Conservation (phyloP, 1,284 basidiomycete genomes). For the Mycosarcoma mackinlayi region DNA sequence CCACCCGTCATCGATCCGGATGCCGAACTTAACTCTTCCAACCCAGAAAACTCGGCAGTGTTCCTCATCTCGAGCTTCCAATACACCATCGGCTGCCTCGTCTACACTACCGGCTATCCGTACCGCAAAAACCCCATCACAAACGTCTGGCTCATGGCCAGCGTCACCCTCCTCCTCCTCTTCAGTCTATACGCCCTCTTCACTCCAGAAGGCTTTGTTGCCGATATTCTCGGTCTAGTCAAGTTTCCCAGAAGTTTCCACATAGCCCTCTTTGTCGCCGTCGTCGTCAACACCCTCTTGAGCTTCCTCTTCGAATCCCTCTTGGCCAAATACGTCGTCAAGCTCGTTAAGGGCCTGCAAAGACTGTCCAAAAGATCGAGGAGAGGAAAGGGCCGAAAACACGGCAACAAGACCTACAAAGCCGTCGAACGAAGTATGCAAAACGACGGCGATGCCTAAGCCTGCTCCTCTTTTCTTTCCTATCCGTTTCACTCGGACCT, state of each 20-base stretch:
- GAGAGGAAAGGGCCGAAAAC: constrained; percentile 16
- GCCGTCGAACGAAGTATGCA: constrained; percentile 52
- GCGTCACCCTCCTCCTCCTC: constrained; percentile 45
- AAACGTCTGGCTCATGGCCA: constrained; percentile 72
- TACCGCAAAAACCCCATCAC: constrained; percentile 95
- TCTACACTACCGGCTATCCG: constrained; percentile 97
- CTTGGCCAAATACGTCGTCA: constrained; percentile 44
- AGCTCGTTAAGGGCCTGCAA: constrained; percentile 49
- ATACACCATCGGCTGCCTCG: constrained; percentile 94
- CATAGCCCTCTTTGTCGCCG: constrained; percentile 77
- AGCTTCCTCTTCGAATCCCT: constrained; percentile 81
- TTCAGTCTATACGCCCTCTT: constrained; percentile 64
- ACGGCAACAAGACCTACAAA: constrained; percentile 55
- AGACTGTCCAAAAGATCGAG: constrained; percentile 17
- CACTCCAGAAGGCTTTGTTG: constrained; percentile 75
- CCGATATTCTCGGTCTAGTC: constrained; percentile 81
- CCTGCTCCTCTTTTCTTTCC: background rate
- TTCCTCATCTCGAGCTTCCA: constrained; percentile 98
- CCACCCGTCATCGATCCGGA: constrained; percentile 74
- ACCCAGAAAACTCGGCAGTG: constrained; percentile 91
- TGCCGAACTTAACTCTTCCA: constrained; percentile 85
- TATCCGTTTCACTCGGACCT: background rate
- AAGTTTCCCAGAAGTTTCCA: constrained; percentile 79
- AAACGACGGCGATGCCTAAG: constrained; percentile 44
- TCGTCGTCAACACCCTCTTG: constrained; percentile 78